phyloP scores from a whole-genome alignment of 257 asterid species.

The Ajuga chamaepitys region DNA sequence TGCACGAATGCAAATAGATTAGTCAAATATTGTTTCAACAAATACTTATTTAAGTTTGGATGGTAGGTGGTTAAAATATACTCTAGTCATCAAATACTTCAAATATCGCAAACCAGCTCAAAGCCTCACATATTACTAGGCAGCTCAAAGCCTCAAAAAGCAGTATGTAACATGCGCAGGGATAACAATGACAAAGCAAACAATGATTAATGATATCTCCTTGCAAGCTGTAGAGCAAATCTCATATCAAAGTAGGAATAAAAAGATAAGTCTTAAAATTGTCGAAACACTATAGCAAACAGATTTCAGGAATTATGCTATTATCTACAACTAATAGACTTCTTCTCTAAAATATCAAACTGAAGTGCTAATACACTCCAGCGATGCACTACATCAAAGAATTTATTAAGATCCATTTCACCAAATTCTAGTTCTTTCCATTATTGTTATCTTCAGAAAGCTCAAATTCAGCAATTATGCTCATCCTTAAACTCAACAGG shows the following conservation, averaged over 20 bases:
- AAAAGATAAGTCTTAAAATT: not conserved
- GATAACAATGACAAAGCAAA: not conserved
- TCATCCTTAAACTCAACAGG: not conserved
- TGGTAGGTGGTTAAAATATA: too few species aligned
- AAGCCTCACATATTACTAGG: too few species aligned
- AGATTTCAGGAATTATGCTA: not conserved
- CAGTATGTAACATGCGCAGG: not conserved
- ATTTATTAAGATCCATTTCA: not conserved
- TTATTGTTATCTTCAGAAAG: not conserved
- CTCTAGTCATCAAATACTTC: too few species aligned
- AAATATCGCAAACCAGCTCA: not conserved
- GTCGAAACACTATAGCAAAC: not conserved
- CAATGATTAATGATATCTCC: not conserved
- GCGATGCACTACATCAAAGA: not conserved
- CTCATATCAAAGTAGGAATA: not conserved
- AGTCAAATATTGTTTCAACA: too few species aligned
- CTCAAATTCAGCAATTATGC: not conserved
- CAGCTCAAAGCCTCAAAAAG: conserved; percentile 1
- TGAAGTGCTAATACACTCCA: not conserved
- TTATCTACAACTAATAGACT: not conserved
- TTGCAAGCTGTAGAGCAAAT: not conserved
- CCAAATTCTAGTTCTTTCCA: not conserved
- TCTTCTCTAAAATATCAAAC: not conserved
- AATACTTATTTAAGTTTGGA: too few species aligned
- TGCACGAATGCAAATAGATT: conserved; percentile 25